phyloP scores from a whole-genome alignment of 1,284 basidiomycete species.

The Leccinum huronense region DNA sequence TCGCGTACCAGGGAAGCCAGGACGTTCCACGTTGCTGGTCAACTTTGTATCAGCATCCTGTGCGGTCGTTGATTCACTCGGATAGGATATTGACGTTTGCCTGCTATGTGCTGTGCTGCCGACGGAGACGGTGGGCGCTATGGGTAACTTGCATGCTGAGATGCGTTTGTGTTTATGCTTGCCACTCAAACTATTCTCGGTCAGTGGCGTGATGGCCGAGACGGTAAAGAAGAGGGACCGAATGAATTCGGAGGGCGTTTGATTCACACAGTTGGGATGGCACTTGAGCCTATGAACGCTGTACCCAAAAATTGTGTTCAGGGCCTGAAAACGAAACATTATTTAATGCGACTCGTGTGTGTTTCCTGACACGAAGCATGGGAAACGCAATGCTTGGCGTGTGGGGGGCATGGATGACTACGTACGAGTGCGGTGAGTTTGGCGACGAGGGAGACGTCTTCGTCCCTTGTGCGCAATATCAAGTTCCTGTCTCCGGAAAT shows the following conservation, averaged over 20 bases:
- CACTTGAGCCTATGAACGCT: slow-evolving; percentile 57
- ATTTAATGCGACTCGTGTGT: slow-evolving; percentile 1
- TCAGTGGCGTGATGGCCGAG: slow-evolving; percentile 26
- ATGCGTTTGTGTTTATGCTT: slow-evolving; percentile 32
- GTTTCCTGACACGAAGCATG: slow-evolving; percentile 6
- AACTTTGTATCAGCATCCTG: slow-evolving; percentile 13
- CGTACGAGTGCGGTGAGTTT: slow-evolving; percentile 59
- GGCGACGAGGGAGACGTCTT: slow-evolving; percentile 56
- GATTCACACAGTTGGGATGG: slow-evolving; percentile 29
- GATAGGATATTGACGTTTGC: slow-evolving; percentile 26
- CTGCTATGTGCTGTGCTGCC: slow-evolving; percentile 26
- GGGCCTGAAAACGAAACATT: slow-evolving; percentile 42
- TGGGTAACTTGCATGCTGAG: slow-evolving; percentile 20
- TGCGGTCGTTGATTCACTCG: slow-evolving; percentile 21
- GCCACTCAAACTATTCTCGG: slow-evolving; percentile 30
- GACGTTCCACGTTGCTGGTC: slow-evolving; percentile 10
- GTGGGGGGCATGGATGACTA: slow-evolving; percentile 14
- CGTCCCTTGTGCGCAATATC: slow-evolving; percentile 57
- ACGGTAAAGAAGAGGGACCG: slow-evolving; percentile 52
- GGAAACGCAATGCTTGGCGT: slow-evolving; percentile 9
- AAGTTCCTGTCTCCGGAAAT: slow-evolving; percentile 60
- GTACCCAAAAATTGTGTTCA: slow-evolving; percentile 58
- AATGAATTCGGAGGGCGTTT: slow-evolving; percentile 44
- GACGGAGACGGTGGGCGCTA: slow-evolving; percentile 19
- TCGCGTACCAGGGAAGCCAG: slow-evolving; percentile 12